Conservation (phyloP, 2,329 filamentous ascomycete genomes). For the Ophioceras dolichostomum region DNA sequence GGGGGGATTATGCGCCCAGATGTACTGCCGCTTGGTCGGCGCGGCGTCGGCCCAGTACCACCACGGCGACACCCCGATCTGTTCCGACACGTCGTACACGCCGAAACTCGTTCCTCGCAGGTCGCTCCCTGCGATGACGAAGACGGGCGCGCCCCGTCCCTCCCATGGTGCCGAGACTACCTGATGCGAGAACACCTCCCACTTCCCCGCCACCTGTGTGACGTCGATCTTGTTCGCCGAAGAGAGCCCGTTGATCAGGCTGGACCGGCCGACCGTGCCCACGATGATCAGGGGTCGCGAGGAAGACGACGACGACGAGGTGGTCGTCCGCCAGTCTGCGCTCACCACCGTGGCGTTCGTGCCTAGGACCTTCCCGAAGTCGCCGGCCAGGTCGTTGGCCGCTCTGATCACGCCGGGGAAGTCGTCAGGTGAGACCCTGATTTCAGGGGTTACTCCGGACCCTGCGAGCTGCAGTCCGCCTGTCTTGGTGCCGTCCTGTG, state of each 20-base stretch:
- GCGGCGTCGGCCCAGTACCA: constrained; percentile 46
- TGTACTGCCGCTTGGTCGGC: constrained; percentile 25
- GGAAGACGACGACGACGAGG: background rate
- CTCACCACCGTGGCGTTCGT: constrained; percentile 8
- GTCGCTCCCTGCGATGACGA: constrained; percentile 45
- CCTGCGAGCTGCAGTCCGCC: constrained; percentile 8
- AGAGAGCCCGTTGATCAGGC: constrained; percentile 32
- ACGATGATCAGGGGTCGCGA: constrained; percentile 26
- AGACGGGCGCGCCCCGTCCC: constrained; percentile 16
- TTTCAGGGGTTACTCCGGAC: constrained; percentile 11
- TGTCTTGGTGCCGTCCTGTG: background rate
- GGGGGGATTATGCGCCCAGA: constrained; percentile 30
- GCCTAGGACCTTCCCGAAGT: constrained; percentile 13
- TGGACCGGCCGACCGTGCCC: constrained; percentile 40
- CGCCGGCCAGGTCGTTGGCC: constrained; percentile 11
- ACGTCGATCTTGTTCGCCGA: constrained; percentile 32
- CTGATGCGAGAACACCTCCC: constrained; percentile 40
- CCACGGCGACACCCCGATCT: constrained; percentile 49
- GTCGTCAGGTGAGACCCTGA: constrained; percentile 11
- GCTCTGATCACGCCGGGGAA: constrained; percentile 12
- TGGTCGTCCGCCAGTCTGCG: constrained; percentile 4
- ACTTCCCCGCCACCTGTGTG: constrained; percentile 32
- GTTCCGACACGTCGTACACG: constrained; percentile 43
- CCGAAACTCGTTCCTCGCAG: constrained; percentile 44
- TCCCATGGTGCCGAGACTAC: constrained; percentile 20